Conservation (phyloP, 2,329 filamentous ascomycete genomes). For the Fusarium humuli region DNA sequence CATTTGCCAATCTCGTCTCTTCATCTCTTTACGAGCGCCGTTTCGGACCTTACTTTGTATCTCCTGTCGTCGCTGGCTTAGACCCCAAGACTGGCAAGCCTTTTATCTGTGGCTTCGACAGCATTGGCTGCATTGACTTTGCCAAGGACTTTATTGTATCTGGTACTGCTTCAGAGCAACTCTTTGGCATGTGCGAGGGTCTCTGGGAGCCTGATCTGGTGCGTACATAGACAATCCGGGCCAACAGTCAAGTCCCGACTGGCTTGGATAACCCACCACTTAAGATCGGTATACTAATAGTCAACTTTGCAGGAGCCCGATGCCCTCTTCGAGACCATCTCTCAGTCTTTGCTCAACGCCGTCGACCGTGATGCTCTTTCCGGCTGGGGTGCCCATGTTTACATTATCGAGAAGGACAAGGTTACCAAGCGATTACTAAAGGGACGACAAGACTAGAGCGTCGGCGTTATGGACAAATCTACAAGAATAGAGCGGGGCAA, state of each 20-base stretch:
- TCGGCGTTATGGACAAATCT: slow-evolving; percentile 28
- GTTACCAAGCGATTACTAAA: slow-evolving; percentile 98
- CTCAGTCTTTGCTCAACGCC: slow-evolving; percentile 93
- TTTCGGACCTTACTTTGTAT: slow-evolving; percentile 97
- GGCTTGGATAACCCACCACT: background rate
- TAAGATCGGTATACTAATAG: slow-evolving; percentile 31
- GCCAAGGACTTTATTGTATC: slow-evolving; percentile 99
- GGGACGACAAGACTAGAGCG: slow-evolving; percentile 86
- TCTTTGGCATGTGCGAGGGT: slow-evolving; percentile 98
- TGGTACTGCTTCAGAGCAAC: slow-evolving; percentile 94
- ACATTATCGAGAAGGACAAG: slow-evolving; percentile 99
- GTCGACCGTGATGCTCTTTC: slow-evolving; percentile 97
- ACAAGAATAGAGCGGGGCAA: slow-evolving; percentile 25
- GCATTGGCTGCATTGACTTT: slow-evolving; percentile 99
- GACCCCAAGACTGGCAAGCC: slow-evolving; percentile 94
- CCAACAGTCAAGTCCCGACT: background rate
- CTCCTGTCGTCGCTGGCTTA: slow-evolving; percentile 92
- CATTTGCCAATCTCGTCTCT: slow-evolving; percentile 95
- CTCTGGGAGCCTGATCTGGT: slow-evolving; percentile 98
- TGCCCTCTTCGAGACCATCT: slow-evolving; percentile 98
- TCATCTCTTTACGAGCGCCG: slow-evolving; percentile 92
- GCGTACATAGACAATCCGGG: slow-evolving; percentile 52
- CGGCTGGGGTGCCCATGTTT: slow-evolving; percentile 98
- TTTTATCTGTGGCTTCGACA: slow-evolving; percentile 99
- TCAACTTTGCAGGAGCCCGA: slow-evolving; percentile 72